Conservation (phyloP, 73 alveolate genomes). For the Tetrahymena malaccensis region DNA sequence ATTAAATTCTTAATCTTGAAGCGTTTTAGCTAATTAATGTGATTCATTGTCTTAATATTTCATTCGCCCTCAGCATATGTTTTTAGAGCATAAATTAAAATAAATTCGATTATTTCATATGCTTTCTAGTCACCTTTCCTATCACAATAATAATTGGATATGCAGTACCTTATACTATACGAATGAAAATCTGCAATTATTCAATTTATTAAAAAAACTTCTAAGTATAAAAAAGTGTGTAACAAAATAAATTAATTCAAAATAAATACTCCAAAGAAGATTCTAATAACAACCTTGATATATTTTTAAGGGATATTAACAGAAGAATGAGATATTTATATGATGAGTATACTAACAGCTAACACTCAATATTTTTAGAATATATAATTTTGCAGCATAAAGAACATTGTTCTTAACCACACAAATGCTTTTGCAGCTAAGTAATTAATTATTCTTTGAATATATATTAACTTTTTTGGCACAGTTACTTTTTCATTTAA, state of each 20-base stretch:
- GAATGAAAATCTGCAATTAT: neutral
- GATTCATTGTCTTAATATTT: neutral
- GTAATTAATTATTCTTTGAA: neutral
- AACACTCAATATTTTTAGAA: neutral
- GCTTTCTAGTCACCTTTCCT: neutral
- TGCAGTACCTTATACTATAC: neutral
- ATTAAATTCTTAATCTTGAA: neutral
- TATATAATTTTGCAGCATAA: neutral
- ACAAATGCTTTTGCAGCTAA: neutral
- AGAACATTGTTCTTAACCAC: neutral
- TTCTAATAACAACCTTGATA: neutral
- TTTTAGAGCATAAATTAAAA: neutral
- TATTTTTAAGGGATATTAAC: neutral
- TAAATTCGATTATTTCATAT: neutral
- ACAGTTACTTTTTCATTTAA: neutral
- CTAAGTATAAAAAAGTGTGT: neutral
- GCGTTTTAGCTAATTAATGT: neutral
- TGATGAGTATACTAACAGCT: neutral
- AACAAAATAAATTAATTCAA: neutral
- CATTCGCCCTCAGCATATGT: neutral
- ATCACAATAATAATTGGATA: neutral
- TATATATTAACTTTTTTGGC: neutral
- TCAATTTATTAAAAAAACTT: neutral
- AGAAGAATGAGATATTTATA: neutral
- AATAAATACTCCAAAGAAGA: neutral